Evolutionary conservation across 192 early-diverging fungal species (phyloP).

Genomic region (Chytriomyces sp.): DNA sequence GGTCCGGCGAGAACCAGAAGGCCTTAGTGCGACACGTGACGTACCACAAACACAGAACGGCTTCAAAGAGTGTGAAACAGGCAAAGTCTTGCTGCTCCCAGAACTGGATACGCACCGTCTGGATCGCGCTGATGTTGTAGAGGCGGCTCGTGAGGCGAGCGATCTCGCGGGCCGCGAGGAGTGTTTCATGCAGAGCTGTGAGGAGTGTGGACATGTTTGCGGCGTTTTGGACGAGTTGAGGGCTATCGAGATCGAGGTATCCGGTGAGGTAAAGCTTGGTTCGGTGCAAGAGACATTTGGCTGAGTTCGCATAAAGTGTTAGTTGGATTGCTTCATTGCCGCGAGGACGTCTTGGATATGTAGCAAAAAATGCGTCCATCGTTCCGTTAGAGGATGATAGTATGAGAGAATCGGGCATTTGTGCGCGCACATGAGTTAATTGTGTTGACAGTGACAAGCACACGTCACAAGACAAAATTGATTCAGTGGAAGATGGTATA

Average conservation of each 20-base stretch:
- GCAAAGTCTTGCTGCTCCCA: not conserved
- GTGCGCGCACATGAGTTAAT: not conserved
- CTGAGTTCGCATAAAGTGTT: not conserved
- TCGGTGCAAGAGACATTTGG: not conserved
- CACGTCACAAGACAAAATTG: not conserved
- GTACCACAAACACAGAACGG: not conserved
- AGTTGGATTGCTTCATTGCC: not conserved
- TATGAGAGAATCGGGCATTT: not conserved
- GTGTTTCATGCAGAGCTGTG: not conserved
- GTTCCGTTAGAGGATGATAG: not conserved
- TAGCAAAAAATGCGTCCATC: not conserved
- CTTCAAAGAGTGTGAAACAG: not conserved
- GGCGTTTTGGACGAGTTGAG: not conserved
- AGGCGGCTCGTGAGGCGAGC: not conserved
- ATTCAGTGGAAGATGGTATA: not conserved
- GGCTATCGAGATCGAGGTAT: not conserved
- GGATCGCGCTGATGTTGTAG: not conserved
- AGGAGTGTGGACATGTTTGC: not conserved
- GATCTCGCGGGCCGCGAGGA: not conserved
- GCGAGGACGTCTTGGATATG: not conserved
- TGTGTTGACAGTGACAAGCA: not conserved
- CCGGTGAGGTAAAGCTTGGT: not conserved
- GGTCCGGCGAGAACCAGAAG: not conserved
- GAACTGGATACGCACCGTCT: not conserved
- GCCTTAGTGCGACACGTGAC: not conserved